Base-by-base conservation (phyloP, 805 yeast species). In the Candida coquimbonensis region DNA sequence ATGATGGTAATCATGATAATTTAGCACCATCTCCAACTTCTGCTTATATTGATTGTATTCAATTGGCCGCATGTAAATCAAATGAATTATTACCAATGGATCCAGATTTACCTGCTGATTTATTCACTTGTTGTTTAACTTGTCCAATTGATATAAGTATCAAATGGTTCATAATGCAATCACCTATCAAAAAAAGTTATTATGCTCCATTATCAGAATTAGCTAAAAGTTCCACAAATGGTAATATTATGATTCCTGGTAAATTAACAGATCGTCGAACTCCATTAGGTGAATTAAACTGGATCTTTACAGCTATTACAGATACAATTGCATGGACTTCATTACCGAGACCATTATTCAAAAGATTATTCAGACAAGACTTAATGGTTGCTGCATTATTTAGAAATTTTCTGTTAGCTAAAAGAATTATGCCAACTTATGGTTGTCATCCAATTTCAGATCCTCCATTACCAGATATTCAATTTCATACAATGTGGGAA, bases 271-370 rank as follows among this genome's bases (percentile, higher is more conserved):
- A 93, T 60, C 75, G 98, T 59, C 74, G 96, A 50, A 93, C 98
- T 0, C 97, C 98, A 1, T 67, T 93, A 38, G 99, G 99, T 33
- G 99, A 93, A 61, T 73, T 93, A 45, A 89, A 88, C 62, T 93
- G 98, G 97, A 91, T 93, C 32, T 93, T 91, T 65, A 93, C 97
- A 1, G 97, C 99, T 3, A 88, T 93, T 36, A 91, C 98, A 4
- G 99, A 93, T 63, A 91, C 98, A 0, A 91, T 93, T 43, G 99
- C 99, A 2, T 93, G 98, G 97, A 87, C 96, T 0, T 78, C 90
- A 3, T 66, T 93, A 34, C 88, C 95, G 4, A 73, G 96, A 49
- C 88, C 95, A 0, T 67, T 93, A 29, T 93, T 93, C 70, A 91
- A 90, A 59, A 76, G 90, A 49, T 69, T 93, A 9, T 93, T 93